phyloP scores from a whole-genome alignment of 345 rosid genomes.

The Excoecaria agallocha region DNA sequence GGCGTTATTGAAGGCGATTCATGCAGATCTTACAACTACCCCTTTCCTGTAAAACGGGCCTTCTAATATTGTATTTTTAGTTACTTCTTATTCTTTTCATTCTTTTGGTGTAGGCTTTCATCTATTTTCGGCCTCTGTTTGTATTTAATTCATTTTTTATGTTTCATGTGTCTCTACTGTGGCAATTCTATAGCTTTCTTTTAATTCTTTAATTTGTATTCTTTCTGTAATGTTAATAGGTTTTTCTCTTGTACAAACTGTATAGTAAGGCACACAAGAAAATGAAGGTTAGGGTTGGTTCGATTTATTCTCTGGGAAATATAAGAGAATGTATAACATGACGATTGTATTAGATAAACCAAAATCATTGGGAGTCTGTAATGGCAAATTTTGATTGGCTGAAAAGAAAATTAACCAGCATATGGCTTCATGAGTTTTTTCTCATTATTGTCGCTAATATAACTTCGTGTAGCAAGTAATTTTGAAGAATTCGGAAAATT shows the following conservation, averaged over 20 bases:
- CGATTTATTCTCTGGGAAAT: neutral
- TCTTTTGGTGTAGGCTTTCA: constrained; percentile 29
- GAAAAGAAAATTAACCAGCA: neutral
- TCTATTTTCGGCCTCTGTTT: neutral
- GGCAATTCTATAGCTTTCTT: constrained; percentile 20
- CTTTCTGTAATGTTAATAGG: constrained; percentile 9
- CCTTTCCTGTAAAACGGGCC: constrained; percentile 48
- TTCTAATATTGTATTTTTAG: neutral
- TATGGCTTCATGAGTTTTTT: neutral
- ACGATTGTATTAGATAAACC: neutral
- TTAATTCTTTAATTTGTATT: constrained; percentile 37
- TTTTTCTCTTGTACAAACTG: constrained; percentile 24
- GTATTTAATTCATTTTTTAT: neutral
- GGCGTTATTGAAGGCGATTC: constrained; percentile 69
- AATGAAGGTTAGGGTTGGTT: neutral
- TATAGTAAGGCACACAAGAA: constrained; percentile 17
- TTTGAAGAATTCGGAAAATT: too few relatives aligned
- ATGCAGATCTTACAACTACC: constrained; percentile 33
- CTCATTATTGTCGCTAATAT: too few relatives aligned
- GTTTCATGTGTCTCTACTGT: constrained; percentile 10
- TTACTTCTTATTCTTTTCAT: constrained; percentile 44
- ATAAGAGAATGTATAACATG: neutral
- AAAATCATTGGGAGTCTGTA: neutral
- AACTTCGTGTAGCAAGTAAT: too few relatives aligned
- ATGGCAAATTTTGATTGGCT: neutral